Evolutionary conservation across 306 rosid genomes (phyloP).

Genomic region (Calophaca sinica): DNA sequence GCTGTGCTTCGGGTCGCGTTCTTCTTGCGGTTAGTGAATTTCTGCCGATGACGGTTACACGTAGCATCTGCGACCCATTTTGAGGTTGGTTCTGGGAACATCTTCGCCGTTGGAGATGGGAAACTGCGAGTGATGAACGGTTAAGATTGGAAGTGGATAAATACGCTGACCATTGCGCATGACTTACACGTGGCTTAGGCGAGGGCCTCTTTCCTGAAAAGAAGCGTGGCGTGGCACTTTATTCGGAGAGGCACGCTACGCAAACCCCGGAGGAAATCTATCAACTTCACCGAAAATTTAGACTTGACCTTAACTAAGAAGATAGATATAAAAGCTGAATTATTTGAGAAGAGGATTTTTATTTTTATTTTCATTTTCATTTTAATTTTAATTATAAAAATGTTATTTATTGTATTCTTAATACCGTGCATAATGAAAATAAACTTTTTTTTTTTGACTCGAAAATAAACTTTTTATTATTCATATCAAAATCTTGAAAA

Average conservation of each 20-base stretch:
- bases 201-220: background rate
- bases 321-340: no score
- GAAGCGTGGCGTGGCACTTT: no score
- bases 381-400: no score
- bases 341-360: no score
- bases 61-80: conserved; percentile 11
- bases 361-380: no score
- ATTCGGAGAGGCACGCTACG: background rate
- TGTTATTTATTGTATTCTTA: no score
- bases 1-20: conserved; percentile 17
- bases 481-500: no score
- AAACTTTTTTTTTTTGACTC: no score
- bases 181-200: background rate
- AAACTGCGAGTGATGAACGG: background rate
- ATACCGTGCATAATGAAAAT: no score
- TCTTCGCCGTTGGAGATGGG: background rate
- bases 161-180: background rate
- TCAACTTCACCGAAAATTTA: background rate
- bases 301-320: background rate
- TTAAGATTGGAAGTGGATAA: conserved; percentile 13
- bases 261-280: conserved; percentile 1
- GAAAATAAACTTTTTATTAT: no score
- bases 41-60: conserved; percentile 26
- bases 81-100: background rate
- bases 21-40: no score